phyloP scores from a whole-genome alignment of 2,329 filamentous ascomycete genomes.

The Juglanconis oblonga region DNA sequence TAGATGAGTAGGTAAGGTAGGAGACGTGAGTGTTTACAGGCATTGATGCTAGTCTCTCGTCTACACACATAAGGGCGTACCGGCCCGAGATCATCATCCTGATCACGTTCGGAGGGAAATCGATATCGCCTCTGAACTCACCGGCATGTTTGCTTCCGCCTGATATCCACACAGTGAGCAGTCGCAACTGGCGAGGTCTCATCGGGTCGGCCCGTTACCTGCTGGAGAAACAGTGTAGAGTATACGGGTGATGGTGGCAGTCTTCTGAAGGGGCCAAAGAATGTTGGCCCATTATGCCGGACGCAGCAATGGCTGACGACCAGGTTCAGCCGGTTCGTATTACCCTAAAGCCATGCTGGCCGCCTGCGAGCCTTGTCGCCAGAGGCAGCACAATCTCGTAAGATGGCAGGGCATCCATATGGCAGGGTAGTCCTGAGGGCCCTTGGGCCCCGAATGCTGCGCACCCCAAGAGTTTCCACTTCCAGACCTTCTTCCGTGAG shows the following conservation, averaged over 20 bases:
- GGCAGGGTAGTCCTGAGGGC: slow-evolving; percentile 24
- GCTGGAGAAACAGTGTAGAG: slow-evolving; percentile 12
- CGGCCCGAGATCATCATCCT: background rate
- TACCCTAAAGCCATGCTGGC: slow-evolving; percentile 24
- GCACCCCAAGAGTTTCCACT: slow-evolving; percentile 31
- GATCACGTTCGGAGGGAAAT: background rate
- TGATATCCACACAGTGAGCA: background rate
- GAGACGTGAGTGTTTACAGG: background rate
- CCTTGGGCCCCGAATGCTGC: slow-evolving; percentile 18
- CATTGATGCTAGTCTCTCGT: background rate
- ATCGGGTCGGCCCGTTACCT: slow-evolving; percentile 29
- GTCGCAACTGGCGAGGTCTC: background rate
- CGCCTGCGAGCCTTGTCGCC: slow-evolving; percentile 25
- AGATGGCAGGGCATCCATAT: background rate
- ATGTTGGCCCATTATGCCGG: background rate
- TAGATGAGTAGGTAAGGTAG: background rate
- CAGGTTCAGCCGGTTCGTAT: slow-evolving; percentile 22
- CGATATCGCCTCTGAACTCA: background rate
- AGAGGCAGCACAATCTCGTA: slow-evolving; percentile 19
- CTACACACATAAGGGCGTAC: background rate
- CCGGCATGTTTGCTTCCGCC: slow-evolving; percentile 3
- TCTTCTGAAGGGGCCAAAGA: background rate
- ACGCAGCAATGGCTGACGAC: background rate
- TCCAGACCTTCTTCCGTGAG: slow-evolving; percentile 30
- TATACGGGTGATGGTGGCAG: background rate